A percentile compares a stretch with the other conserved stretches of the same genome.
These are phyloP conservation scores for Auricularia auricula-judae DNA, from an alignment of 768 basidiomycete genomes.

Conservation along the genomic window DNA sequence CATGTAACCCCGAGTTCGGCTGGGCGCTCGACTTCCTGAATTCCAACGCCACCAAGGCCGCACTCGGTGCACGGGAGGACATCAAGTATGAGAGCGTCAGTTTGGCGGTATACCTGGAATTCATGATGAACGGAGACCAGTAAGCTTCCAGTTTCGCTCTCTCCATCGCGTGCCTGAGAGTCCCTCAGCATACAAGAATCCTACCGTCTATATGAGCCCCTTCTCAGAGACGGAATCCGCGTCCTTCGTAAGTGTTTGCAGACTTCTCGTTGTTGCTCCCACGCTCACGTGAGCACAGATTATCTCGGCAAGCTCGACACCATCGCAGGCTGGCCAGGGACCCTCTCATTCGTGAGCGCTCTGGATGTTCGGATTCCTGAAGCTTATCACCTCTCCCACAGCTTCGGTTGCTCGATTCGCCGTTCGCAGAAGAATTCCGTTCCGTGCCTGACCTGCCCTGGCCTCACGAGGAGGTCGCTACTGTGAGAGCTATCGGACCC, in stretches of 20 bases:
- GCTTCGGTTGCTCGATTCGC: constrained; percentile 17
- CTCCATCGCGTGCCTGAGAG: neutral
- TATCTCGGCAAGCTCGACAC: constrained; percentile 21
- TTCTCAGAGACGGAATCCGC: constrained; percentile 19
- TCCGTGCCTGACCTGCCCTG: constrained; percentile 19
- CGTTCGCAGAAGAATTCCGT: constrained; percentile 18
- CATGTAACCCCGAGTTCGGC: constrained; percentile 14
- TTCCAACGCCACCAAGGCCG: neutral
- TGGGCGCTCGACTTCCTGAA: constrained; percentile 12
- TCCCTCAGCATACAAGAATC: constrained; percentile 9
- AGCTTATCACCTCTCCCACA: neutral
- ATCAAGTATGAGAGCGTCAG: neutral
- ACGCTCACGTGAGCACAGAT: constrained; percentile 11
- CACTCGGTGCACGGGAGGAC: constrained; percentile 7
- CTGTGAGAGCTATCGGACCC: constrained; percentile 18
- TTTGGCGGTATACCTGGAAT: neutral
- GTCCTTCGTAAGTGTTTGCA: constrained; percentile 7
- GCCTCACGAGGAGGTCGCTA: constrained; percentile 14
- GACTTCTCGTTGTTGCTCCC: neutral
- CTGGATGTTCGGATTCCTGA: neutral
- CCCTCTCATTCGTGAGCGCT: constrained; percentile 19
- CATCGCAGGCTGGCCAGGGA: constrained; percentile 21
- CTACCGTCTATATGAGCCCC: constrained; percentile 15
- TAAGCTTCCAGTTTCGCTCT: neutral
- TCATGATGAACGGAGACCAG: constrained; percentile 3